Conservation (phyloP, 495 filamentous ascomycete species). For the Hypoxylon lenormandii region DNA sequence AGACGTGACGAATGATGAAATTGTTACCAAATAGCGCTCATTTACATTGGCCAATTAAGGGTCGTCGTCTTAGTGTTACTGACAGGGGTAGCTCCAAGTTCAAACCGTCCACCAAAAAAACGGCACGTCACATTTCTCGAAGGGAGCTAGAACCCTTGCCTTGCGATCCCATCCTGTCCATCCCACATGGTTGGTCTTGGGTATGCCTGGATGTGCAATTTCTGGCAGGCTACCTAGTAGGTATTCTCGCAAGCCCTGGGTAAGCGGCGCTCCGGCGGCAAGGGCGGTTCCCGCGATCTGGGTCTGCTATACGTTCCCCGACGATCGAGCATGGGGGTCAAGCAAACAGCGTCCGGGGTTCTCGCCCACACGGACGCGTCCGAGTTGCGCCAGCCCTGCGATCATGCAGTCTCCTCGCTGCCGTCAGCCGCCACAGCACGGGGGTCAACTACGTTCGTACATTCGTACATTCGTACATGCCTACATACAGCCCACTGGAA, state of each 20-base stretch:
- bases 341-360: conserved; percentile 42
- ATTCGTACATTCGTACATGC: too few relatives aligned
- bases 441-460: conserved; percentile 29
- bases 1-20: conserved; percentile 3
- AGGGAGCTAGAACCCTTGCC: conserved; percentile 13
- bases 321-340: conserved; percentile 40
- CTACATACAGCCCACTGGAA: background rate
- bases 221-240: too few relatives aligned
- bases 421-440: conserved; percentile 45
- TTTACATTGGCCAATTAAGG: conserved; percentile 21
- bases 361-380: conserved; percentile 42
- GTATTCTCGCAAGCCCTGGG: background rate
- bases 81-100: conserved; percentile 25
- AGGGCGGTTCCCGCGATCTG: conserved; percentile 43
- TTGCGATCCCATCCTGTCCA: conserved; percentile 24
- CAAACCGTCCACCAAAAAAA: conserved; percentile 2
- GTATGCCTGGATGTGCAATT: too few relatives aligned
- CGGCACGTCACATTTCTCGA: conserved; percentile 15
- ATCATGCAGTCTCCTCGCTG: conserved; percentile 24
- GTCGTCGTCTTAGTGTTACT: conserved; percentile 23
- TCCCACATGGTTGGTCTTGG: conserved; percentile 18
- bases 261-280: conserved; percentile 36
- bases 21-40: conserved; percentile 9
- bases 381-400: conserved; percentile 38
- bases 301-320: conserved; percentile 38